Evolutionary conservation across 129 eudicot species (phyloP).

Genomic region (Centella asiatica): DNA sequence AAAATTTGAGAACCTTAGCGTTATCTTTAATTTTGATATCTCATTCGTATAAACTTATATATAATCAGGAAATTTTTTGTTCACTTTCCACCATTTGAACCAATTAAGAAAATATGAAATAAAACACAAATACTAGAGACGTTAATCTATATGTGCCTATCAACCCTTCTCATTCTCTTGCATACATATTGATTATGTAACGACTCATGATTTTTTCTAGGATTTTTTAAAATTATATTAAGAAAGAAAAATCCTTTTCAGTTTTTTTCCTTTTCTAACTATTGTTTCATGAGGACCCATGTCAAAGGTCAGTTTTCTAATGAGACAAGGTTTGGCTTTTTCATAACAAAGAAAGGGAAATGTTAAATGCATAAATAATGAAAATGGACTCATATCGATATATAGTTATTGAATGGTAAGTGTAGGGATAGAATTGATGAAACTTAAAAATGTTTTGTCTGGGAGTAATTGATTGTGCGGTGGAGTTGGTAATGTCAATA

Average conservation of each 20-base stretch:
- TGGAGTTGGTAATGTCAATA: not conserved
- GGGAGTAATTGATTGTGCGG: conserved; percentile 12
- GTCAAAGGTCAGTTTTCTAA: conserved; percentile 1
- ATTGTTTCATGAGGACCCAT: not conserved
- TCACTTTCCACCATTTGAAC: too few relatives aligned
- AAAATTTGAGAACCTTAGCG: too few relatives aligned
- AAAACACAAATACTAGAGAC: too few relatives aligned
- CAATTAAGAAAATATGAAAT: too few relatives aligned
- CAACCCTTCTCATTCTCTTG: too few relatives aligned
- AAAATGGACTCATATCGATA: not conserved
- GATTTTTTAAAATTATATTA: not conserved
- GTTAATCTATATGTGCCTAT: too few relatives aligned
- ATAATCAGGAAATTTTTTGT: too few relatives aligned
- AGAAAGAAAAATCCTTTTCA: too few relatives aligned
- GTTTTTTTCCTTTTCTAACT: not conserved
- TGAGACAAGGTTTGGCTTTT: conserved; percentile 14
- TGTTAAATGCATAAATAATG: not conserved
- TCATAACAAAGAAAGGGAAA: not conserved
- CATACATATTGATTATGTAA: too few relatives aligned
- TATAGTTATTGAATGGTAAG: not conserved
- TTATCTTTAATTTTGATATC: too few relatives aligned
- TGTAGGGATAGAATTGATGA: not conserved
- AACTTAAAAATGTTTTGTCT: not conserved
- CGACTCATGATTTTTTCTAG: too few relatives aligned
- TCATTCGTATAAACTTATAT: too few relatives aligned